These are phyloP conservation scores for Wickerhamiella pararugosa DNA, from an alignment of 1,139 yeast genomes.

Conservation along the genomic window DNA sequence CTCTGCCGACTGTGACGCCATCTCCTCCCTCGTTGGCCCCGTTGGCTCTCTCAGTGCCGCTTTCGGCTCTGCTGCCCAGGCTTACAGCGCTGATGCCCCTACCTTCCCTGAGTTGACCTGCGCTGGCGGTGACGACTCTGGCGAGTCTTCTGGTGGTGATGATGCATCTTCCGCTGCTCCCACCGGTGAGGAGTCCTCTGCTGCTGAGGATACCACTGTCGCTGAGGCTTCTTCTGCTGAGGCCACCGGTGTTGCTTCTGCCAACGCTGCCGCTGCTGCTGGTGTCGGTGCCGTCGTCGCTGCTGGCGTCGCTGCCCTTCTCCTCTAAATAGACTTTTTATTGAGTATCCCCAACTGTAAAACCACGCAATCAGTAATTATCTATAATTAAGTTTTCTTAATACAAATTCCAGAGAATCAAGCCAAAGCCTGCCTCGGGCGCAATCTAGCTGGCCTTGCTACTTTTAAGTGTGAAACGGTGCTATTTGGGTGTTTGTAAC, in stretches of 20 bases:
- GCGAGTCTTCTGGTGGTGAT: conserved; percentile 1
- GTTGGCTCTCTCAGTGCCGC: conserved; percentile 35
- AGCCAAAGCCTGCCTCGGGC: too few species aligned
- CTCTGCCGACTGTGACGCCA: conserved; percentile 3
- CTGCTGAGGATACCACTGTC: neutral
- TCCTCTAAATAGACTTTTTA: conserved; percentile 9
- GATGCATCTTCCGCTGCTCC: conserved; percentile 2
- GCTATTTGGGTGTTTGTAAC: too few species aligned
- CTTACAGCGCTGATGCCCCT: conserved; percentile 2
- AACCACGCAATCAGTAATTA: too few species aligned
- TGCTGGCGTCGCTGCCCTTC: conserved; percentile 15
- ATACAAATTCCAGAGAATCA: too few species aligned
- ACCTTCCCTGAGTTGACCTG: conserved; percentile 3
- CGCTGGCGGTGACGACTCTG: conserved; percentile 1
- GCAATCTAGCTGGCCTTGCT: too few species aligned
- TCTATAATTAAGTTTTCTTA: too few species aligned
- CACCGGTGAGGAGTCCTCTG: conserved; percentile 2
- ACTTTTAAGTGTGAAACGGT: too few species aligned
- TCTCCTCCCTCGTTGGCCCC: conserved; percentile 19
- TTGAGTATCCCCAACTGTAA: too few species aligned
- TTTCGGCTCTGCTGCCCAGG: conserved; percentile 6
- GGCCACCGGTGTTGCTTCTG: conserved; percentile 2
- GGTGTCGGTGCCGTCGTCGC: conserved; percentile 11
- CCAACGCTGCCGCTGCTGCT: conserved; percentile 1
- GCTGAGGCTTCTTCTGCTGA: conserved; percentile 1